Evolutionary conservation across 805 yeast genomes (phyloP), one percentile per base, ranked within the genome.

Genomic region (Scheffersomyces ergatensis): DNA sequence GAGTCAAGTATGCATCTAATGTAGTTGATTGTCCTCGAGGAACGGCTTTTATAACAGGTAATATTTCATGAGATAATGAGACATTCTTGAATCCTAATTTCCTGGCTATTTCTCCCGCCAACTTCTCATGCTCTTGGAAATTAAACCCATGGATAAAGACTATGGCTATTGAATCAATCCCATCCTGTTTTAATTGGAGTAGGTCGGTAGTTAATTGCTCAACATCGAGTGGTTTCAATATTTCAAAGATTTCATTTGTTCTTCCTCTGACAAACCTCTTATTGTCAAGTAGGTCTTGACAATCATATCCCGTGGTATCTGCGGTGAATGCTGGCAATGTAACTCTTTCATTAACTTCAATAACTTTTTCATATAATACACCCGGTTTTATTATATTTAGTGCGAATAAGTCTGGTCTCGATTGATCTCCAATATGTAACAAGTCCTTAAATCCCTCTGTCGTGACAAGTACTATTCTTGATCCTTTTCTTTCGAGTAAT

Each of bases 361-460:
- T 72, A 1, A 92, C 97, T 2, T 73, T 59, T 38, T 83, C 82
- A 53, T 89, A 89, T 23, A 92, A 70, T 15, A 80, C 83, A 5
- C 76, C 82, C 11, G 89, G 82, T 53, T 83, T 86, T 37, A 73
- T 67, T 34, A 90, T 86, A 5, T 85, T 76, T 48, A 92, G 68
- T 51, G 89, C 96, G 54, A 92, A 92, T 38, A 92, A 89, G 50
- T 82, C 74, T 2, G 98, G 98, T 52, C 98, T 74, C 2, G 96
- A 79, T 60, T 92, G 98, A 55, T 88, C 89, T 2, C 98, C 98
- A 50, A 92, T 90, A 2, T 72, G 62, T 45, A 92, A 67, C 30
- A 86, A 80, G 55, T 92, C 97, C 49, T 78, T 79, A 63, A 89
- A 92, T 0, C 97, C 98, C 52, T 81, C 84, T 13, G 97, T 87